These are phyloP conservation scores for Starmerella vitae DNA, from an alignment of 805 yeast species.

Conservation along the genomic window DNA sequence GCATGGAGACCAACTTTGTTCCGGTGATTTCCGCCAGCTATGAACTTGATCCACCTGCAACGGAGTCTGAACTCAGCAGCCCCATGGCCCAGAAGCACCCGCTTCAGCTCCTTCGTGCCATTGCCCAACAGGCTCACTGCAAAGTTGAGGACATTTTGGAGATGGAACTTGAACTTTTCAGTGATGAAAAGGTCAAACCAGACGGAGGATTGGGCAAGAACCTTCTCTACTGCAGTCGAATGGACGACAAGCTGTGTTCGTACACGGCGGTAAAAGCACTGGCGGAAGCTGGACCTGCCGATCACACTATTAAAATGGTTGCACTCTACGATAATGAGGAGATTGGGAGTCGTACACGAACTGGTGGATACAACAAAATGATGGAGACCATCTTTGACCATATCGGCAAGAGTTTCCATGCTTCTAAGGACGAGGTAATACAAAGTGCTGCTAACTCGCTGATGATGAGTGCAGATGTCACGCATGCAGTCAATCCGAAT, in stretches of 20 bases:
- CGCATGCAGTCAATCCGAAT: constrained; percentile 95
- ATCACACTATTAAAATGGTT: constrained; percentile 35
- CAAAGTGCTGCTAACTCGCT: constrained; percentile 48
- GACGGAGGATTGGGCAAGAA: constrained; percentile 78
- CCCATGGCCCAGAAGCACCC: constrained; percentile 62
- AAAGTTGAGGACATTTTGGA: constrained; percentile 54
- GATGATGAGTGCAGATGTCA: constrained; percentile 85
- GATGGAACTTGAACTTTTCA: constrained; percentile 79
- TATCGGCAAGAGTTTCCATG: constrained; percentile 43
- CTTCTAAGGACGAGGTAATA: constrained; percentile 27
- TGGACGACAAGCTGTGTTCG: constrained; percentile 83
- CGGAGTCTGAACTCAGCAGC: constrained; percentile 39
- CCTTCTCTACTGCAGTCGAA: constrained; percentile 78
- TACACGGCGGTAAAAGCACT: constrained; percentile 56
- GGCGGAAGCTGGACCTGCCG: constrained; percentile 31
- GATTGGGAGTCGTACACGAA: constrained; percentile 87
- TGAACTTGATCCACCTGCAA: constrained; percentile 48
- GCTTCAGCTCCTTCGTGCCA: constrained; percentile 47
- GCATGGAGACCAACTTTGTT: constrained; percentile 69
- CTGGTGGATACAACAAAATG: constrained; percentile 91
- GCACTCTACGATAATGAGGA: constrained; percentile 91
- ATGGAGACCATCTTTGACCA: constrained; percentile 66
- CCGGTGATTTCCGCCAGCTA: constrained; percentile 66
- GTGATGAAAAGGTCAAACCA: constrained; percentile 64
- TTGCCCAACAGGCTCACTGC: constrained; percentile 53